Base-by-base conservation (phyloP, 345 rosid genomes). In the Cardamine resedifolia region DNA sequence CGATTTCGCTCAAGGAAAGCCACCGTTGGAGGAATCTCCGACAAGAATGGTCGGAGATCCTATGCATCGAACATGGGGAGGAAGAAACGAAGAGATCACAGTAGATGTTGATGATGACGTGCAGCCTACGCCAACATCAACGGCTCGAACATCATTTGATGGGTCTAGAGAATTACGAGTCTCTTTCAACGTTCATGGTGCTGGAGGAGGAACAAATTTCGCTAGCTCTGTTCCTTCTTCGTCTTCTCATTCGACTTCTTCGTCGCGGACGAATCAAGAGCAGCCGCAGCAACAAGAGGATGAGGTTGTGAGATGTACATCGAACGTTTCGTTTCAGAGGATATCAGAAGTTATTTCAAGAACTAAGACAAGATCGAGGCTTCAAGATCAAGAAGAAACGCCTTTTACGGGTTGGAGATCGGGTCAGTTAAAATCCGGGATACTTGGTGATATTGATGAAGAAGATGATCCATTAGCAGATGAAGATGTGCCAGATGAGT, bases 401-500 rank as follows among this genome's bases (percentile, higher is more conserved):
- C 75, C 74, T 45, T 65, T 45, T 23, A 68, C 84, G 73, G 86
- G 77, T 19, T 62, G 76, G 45, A 89, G 73, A 68, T 94, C 97
- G 1, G 90, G 82, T 23, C 86, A 66, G 36, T 4, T 87, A 7
- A 79, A 24, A 76, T 88, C 97, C 1, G 96, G 90, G 31, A 0
- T 82, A 24, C 14, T 84, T 16, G 69, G 66, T 0, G 82, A 72
- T 69, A 66, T 27, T 0, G 88, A 80, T 0, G 98, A 94, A 0
- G 97, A 91, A 0, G 92, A 94, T 1, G 96, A 90, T 41, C 85
- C 87, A 5, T 83, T 93, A 10, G 83, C 76, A 0, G 83, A 78
- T 0, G 95, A 86, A 23, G 98, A 94, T 75, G 70, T 94, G 4
- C 97, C 97, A 0, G 92, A 86, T 7, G 88, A 91, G 69, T 88